Base-by-base conservation (phyloP, 139 green algal species). In the Micractinium sp. region DNA sequence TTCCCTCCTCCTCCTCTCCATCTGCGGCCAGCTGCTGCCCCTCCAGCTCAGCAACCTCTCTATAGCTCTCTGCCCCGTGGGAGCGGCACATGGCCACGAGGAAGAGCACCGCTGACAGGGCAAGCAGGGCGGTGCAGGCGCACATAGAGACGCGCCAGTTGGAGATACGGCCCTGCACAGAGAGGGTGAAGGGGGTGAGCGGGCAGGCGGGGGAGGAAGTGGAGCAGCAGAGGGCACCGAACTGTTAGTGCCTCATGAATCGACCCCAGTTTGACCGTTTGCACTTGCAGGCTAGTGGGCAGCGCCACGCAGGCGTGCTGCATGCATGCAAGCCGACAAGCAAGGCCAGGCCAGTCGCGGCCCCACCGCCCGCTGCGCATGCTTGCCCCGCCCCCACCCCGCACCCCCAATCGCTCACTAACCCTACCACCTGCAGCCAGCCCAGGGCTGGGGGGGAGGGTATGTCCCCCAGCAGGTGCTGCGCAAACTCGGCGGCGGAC, bases 401-500 rank as follows among this genome's bases (percentile, higher is more conserved):
- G 47, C 47, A 5, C 5, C 7, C 47, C 47, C 47, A 56, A 56
- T 56, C 9, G 47, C 47, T 9, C 47, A 9, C 7, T 9, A 56
- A 56, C 47, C 47, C 47, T 13, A 36, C 5, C 38, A 94, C 91
- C 83, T 97, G 94, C 33, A 98, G 77, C 73, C 85, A 85, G 41
- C 97, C 97, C 31, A 98, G 90, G 20, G 97, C 74, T 7, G 97
- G 95, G 15, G 97, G 96, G 29, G 96, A 97, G 15, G 97, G 97
- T 53, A 99, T 97, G 90, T 99, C 97, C 0, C 97, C 97, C 3
- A 98, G 82, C 41, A 98, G n/a, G 85, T 99, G 97, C 25, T 98
- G 96, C 56, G 84, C 82, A 19, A 99, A 90, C 15, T 96, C 96
- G 33, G 91, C 91, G 29, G 99, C 87, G 3, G 90, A 91, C 56